phyloP scores from a whole-genome alignment of 2,329 filamentous ascomycete species.

The Epichloe baconii region DNA sequence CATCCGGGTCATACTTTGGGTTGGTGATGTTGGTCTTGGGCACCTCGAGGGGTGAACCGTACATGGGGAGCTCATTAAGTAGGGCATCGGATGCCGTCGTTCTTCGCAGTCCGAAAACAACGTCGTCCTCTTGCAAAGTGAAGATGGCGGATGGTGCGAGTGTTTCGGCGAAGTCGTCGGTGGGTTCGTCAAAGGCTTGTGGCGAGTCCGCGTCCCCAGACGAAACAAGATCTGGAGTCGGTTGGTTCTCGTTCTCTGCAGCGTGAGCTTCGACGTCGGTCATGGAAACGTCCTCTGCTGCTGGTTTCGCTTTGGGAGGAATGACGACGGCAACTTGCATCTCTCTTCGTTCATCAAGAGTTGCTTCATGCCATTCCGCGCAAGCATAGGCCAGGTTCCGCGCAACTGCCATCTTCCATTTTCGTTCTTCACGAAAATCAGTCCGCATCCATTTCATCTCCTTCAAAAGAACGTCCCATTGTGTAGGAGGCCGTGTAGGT shows the following conservation, averaged over 20 bases:
- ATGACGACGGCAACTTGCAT: conserved; percentile 54
- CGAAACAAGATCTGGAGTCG: conserved; percentile 54
- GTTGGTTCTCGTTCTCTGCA: conserved; percentile 32
- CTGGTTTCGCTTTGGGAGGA: conserved; percentile 25
- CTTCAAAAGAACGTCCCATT: conserved; percentile 75
- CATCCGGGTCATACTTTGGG: conserved; percentile 52
- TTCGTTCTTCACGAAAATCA: conserved; percentile 85
- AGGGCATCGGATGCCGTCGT: conserved; percentile 66
- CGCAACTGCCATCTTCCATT: conserved; percentile 79
- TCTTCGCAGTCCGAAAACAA: conserved; percentile 63
- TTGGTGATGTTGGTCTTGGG: conserved; percentile 43
- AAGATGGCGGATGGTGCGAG: conserved; percentile 69
- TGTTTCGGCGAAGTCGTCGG: conserved; percentile 31
- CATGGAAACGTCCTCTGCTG: conserved; percentile 18
- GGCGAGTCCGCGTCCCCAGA: conserved; percentile 50
- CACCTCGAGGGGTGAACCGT: conserved; percentile 49
- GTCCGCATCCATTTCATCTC: conserved; percentile 98
- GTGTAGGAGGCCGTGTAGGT: conserved; percentile 60
- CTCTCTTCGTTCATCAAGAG: conserved; percentile 45
- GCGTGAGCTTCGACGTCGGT: conserved; percentile 21
- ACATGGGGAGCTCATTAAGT: conserved; percentile 69
- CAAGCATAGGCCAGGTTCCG: conserved; percentile 72
- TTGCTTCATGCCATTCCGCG: conserved; percentile 63
- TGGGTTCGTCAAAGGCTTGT: conserved; percentile 26
- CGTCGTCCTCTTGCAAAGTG: conserved; percentile 66